Conservation (phyloP, 2,329 filamentous ascomycete genomes). For the Colletotrichum viniferum region DNA sequence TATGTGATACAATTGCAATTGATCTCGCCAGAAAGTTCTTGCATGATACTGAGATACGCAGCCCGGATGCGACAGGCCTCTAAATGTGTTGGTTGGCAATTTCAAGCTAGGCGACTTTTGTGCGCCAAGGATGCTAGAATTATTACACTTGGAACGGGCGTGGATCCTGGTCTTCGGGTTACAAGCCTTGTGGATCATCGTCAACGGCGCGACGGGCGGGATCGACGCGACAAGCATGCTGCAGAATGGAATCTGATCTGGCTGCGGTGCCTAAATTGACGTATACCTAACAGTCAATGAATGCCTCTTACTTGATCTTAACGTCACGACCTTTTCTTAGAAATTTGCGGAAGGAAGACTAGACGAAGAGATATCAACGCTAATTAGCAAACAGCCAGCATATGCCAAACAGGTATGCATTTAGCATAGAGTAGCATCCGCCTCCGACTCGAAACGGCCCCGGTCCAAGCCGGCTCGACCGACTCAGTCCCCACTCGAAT, state of each 20-base stretch:
- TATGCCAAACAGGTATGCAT: background rate
- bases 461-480: background rate
- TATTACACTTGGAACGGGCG: background rate
- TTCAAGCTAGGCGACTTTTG: background rate
- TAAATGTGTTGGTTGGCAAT: background rate
- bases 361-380: background rate
- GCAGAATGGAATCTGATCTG: background rate
- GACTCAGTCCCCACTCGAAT: background rate
- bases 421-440: background rate
- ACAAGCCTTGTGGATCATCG: background rate
- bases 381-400: background rate
- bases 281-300: background rate
- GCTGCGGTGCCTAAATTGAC: background rate
- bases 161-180: background rate
- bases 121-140: background rate
- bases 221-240: background rate
- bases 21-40: background rate
- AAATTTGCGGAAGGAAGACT: background rate
- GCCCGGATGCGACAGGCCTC: rapidly evolving
- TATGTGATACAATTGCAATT: rapidly evolving
- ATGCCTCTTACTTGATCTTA: background rate
- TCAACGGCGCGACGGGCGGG: background rate
- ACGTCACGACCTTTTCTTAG: background rate
- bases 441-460: background rate
- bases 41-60: background rate